Evolutionary conservation across 345 rosid species (phyloP).

Genomic region (Rubroshorea leprosula): DNA sequence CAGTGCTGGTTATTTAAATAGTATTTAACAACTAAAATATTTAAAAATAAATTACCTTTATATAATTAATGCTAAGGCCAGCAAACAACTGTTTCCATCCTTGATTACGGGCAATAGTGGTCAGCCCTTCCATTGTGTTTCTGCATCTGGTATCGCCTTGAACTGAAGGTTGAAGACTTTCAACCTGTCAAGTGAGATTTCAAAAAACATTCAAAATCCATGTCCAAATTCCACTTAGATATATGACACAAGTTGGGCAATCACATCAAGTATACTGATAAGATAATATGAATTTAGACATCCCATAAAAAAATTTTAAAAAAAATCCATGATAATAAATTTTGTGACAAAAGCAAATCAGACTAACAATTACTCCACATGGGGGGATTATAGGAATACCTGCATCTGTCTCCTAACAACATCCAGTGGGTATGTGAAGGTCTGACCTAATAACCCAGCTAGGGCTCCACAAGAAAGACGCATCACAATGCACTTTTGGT

Average conservation of each 20-base stretch:
- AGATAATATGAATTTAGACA: too few species aligned
- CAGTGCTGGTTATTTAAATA: not conserved
- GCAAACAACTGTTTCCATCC: conserved; percentile 97
- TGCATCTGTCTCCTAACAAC: conserved; percentile 99
- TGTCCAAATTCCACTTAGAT: not conserved
- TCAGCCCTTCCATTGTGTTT: conserved; percentile 70
- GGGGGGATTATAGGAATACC: conserved; percentile 35
- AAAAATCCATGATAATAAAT: too few species aligned
- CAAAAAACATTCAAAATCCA: not conserved
- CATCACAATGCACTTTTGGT: conserved; percentile 74
- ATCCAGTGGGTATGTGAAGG: conserved; percentile 89
- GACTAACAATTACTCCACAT: not conserved
- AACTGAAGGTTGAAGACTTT: conserved; percentile 48
- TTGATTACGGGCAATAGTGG: conserved; percentile 57
- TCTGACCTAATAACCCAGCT: conserved; percentile 94
- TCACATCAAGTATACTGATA: too few species aligned
- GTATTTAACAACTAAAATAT: not conserved
- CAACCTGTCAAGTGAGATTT: conserved; percentile 50
- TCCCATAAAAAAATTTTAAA: too few species aligned
- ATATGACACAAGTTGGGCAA: not conserved
- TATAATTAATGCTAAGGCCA: conserved; percentile 90
- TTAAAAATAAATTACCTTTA: conserved; percentile 52
- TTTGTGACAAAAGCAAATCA: too few species aligned
- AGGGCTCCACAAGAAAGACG: conserved; percentile 94
- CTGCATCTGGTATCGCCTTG: conserved; percentile 49